Evolutionary conservation across 1,284 basidiomycete genomes (phyloP).

Genomic region (Ganoderma sp.): DNA sequence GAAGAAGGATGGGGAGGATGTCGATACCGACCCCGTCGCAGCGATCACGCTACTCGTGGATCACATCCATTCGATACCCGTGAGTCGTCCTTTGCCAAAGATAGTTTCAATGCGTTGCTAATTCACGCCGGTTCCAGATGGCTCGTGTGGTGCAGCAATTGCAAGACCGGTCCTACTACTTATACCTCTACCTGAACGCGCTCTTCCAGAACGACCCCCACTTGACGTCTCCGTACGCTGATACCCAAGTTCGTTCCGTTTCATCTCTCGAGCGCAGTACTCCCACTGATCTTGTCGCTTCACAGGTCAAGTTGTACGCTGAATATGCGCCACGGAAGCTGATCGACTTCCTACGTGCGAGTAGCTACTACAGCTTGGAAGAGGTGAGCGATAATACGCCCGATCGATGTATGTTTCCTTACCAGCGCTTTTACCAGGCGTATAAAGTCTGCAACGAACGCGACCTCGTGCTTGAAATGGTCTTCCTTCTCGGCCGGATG

Average conservation of each 20-base stretch:
- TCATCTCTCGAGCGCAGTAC: not conserved
- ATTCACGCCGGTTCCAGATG: conserved; percentile 56
- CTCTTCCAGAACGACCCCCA: conserved; percentile 89
- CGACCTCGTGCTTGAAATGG: conserved; percentile 95
- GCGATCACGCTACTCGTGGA: conserved; percentile 92
- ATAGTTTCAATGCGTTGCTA: not conserved
- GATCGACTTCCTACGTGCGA: conserved; percentile 91
- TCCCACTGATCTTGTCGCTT: not conserved
- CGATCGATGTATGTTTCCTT: not conserved
- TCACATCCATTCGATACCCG: conserved; percentile 95
- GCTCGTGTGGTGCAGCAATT: conserved; percentile 90
- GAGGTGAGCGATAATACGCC: conserved; percentile 51
- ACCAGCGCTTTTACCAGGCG: conserved; percentile 56
- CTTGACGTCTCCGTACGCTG: conserved; percentile 81
- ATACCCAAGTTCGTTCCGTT: conserved; percentile 67
- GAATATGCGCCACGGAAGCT: conserved; percentile 82
- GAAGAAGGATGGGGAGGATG: conserved; percentile 48
- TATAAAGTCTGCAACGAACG: conserved; percentile 84
- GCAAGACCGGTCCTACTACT: conserved; percentile 75
- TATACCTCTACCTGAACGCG: conserved; percentile 94
- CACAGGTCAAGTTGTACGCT: conserved; percentile 87
- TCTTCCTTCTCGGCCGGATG: conserved; percentile 96
- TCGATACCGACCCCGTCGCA: conserved; percentile 54
- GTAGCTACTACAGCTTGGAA: conserved; percentile 92
- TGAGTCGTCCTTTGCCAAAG: conserved; percentile 45